phyloP scores from a whole-genome alignment of 2,329 filamentous ascomycete species.

The Fusarium lateritium region DNA sequence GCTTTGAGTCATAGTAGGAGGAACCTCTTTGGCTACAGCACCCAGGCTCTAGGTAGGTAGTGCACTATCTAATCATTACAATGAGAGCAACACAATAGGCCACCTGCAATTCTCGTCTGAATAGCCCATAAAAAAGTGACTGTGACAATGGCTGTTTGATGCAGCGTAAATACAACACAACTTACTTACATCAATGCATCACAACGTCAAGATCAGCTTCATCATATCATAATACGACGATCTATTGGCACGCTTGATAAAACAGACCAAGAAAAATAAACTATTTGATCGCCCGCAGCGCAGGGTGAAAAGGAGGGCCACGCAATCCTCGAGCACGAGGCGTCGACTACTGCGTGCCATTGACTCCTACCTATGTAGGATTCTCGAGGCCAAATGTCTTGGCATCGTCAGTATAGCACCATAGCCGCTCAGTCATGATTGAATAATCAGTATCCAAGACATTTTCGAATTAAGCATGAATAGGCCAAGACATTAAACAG shows the following conservation, averaged over 20 bases:
- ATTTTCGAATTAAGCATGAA: conserved; percentile 10
- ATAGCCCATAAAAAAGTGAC: not conserved
- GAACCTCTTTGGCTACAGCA: not conserved
- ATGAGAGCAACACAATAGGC: too few relatives aligned
- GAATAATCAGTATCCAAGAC: conserved; percentile 21
- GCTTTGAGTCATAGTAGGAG: not conserved
- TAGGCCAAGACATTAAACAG: conserved; percentile 1
- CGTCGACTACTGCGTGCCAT: conserved; percentile 31
- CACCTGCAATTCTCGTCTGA: too few relatives aligned
- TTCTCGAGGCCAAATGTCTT: conserved; percentile 14
- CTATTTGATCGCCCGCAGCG: conserved; percentile 1
- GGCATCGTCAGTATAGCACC: conserved; percentile 14
- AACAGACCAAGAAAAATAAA: not conserved
- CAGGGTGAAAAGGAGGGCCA: conserved; percentile 30
- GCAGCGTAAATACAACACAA: not conserved
- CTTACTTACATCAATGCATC: not conserved
- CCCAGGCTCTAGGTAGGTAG: too few relatives aligned
- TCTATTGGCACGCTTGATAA: not conserved
- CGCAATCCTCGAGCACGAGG: conserved; percentile 38
- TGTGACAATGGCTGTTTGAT: not conserved
- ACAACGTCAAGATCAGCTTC: not conserved
- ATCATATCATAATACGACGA: not conserved
- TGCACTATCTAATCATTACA: too few relatives aligned
- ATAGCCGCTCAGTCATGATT: conserved; percentile 32
- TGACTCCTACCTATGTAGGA: not conserved